phyloP scores from a whole-genome alignment of 179 eudicot genomes.

The Nepenthes alata region DNA sequence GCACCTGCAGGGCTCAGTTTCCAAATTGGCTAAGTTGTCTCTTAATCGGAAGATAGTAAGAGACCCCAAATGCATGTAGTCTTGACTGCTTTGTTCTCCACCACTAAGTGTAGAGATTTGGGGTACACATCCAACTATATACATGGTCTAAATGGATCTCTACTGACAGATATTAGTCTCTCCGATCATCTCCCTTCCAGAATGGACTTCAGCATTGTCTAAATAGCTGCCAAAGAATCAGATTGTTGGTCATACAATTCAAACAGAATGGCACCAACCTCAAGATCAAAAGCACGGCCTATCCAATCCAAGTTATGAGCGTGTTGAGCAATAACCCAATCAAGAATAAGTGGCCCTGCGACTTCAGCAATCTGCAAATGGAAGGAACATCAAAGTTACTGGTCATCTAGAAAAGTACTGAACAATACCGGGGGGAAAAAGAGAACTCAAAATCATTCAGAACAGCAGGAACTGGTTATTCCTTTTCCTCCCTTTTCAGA shows the following conservation, averaged over 20 bases:
- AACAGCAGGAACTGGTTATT: no score
- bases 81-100: no score
- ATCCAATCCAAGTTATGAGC: slow-evolving; percentile 72
- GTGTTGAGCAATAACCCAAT: slow-evolving; percentile 82
- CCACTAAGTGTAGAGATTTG: no score
- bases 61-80: no score
- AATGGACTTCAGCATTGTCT: background rate
- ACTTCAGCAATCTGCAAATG: slow-evolving; percentile 52
- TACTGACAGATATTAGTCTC: background rate
- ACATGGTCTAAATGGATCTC: no score
- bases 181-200: background rate
- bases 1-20: no score
- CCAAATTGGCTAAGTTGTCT: no score
- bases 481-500: no score
- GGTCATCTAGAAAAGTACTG: background rate
- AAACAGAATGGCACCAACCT: slow-evolving; percentile 38
- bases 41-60: no score
- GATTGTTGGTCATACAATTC: background rate
- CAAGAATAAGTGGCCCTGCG: slow-evolving; percentile 65
- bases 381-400: slow-evolving; percentile 3
- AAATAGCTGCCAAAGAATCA: slow-evolving; percentile 3
- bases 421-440: background rate
- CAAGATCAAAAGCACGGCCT: slow-evolving; percentile 75
- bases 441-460: no score
- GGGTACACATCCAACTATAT: no score